Evolutionary conservation across 2,329 filamentous ascomycete genomes (phyloP), one percentile per base, ranked within the genome.

Genomic region (Alternaria sp.): DNA sequence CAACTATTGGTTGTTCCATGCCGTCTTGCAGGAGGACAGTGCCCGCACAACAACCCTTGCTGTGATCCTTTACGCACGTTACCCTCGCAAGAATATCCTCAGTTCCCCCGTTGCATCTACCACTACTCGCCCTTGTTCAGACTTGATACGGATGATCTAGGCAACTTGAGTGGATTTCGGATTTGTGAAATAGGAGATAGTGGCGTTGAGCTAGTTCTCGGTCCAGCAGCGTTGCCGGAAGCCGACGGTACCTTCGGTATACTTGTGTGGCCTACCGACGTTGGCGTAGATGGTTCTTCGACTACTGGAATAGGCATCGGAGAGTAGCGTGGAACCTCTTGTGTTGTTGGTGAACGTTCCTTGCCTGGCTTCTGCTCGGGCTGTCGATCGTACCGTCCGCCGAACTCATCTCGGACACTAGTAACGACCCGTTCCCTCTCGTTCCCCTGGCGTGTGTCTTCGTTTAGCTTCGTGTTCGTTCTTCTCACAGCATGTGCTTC

Each of bases 131-230:
- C 60, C 47, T 51, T 55, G 34, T 64, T 51, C 20, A 66, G 36
- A 41, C 60, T 63, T 5, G 57, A 64, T 24, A 62, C 54, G 24
- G 63, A 47, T 12, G 57, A 64, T 32, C 49, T 62, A 22, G 51
- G 43, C 24, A 52, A 57, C 47, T 41, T 26, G n/a, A 44, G 20
- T 30, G 52, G 49, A 12, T 32, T 43, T 39, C 48, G 34, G 18
- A 56, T 34, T 44, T n/a, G 12, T 34, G 42, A 38, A 8, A 38
- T 28, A 52, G 41, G 38, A 16, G 49, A 55, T 7, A 18, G 44
- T 43, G 49, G 42, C 22, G 51, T 46, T n/a, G 38, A 18, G 41
- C 18, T 51, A 53, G n/a, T 28, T 20, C 38, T 32, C 18, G 41
- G 28, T 28, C 44, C 7, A 22, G 24, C 53, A 44, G 9, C 43